Percentiles rank a stretch among this genome's conserved stretches.
Conservation (phyloP, 371 early-diverging fungal species). For the Circinella umbellata region DNA sequence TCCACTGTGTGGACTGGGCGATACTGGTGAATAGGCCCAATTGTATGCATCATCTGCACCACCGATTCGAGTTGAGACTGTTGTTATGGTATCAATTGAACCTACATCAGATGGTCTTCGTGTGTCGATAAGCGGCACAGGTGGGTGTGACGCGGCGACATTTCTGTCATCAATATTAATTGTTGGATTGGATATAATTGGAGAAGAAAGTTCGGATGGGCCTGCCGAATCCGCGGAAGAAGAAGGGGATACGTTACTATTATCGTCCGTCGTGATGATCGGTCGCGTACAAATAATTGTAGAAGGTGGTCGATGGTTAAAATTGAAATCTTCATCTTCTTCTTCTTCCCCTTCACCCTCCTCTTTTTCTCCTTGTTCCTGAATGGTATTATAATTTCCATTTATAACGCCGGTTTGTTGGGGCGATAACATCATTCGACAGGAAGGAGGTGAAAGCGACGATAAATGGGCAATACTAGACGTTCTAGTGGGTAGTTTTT, state of each 20-base stretch:
- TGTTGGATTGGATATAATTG: not conserved
- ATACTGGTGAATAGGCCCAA: not conserved
- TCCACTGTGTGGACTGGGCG: not conserved
- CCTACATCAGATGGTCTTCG: slow-evolving; percentile 10
- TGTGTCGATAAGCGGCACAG: slow-evolving; percentile 1
- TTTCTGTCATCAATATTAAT: not conserved
- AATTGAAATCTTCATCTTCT: slow-evolving; percentile 46
- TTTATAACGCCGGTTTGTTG: not conserved
- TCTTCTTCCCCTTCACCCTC: slow-evolving; percentile 26
- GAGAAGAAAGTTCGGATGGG: not conserved
- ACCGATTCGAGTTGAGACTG: not conserved
- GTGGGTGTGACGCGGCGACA: not conserved
- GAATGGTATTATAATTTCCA: not conserved
- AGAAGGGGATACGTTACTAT: not conserved
- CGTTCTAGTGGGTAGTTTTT: slow-evolving; percentile 6
- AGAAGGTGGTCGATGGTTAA: slow-evolving; percentile 47
- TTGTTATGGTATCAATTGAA: slow-evolving; percentile 8
- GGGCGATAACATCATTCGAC: not conserved
- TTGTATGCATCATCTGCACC: not conserved
- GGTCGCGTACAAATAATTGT: slow-evolving; percentile 31
- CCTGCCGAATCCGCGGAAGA: not conserved
- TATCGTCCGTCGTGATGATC: not conserved
- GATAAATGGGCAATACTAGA: slow-evolving; percentile 12
- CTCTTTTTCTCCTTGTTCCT: slow-evolving; percentile 23
- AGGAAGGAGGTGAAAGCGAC: not conserved